These are phyloP conservation scores for Wickerhamomyces mucosus DNA, from an alignment of 805 yeast species.

Conservation along the genomic window DNA sequence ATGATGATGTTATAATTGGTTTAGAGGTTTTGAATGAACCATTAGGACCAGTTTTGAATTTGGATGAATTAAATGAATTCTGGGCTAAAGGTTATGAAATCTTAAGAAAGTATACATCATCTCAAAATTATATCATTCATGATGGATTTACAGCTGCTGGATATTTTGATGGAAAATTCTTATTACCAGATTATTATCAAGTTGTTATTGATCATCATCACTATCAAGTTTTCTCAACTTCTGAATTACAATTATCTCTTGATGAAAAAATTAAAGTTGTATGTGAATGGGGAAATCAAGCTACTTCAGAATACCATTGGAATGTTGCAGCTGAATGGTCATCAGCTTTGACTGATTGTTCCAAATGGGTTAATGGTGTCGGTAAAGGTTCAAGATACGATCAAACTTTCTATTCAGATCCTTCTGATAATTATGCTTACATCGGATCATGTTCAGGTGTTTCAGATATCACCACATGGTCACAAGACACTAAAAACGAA, in stretches of 20 bases:
- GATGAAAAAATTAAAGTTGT: slow-evolving; percentile 53
- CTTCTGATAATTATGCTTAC: slow-evolving; percentile 27
- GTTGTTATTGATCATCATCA: slow-evolving; percentile 84
- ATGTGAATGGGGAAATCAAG: slow-evolving; percentile 39
- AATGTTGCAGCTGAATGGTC: slow-evolving; percentile 81
- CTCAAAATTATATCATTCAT: slow-evolving; percentile 59
- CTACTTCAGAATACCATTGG: slow-evolving; percentile 54
- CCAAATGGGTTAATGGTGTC: slow-evolving; percentile 83
- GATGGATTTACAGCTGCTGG: slow-evolving; percentile 65
- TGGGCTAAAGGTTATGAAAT: slow-evolving; percentile 53
- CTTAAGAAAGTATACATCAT: slow-evolving; percentile 46
- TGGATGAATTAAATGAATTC: slow-evolving; percentile 48
- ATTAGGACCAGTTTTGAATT: slow-evolving; percentile 57
- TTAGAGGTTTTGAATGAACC: slow-evolving; percentile 89
- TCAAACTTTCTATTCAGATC: slow-evolving; percentile 32
- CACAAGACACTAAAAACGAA: slow-evolving; percentile 41
- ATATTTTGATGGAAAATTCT: slow-evolving; percentile 55
- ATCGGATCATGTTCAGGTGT: slow-evolving; percentile 55
- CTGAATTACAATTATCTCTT: slow-evolving; percentile 46
- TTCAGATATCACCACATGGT: slow-evolving; percentile 45
- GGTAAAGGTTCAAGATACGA: slow-evolving; percentile 77
- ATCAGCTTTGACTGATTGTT: slow-evolving; percentile 89
- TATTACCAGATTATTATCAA: slow-evolving; percentile 39
- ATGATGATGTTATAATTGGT: slow-evolving; percentile 68
- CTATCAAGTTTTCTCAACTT: slow-evolving; percentile 72